A percentile compares a stretch with the other conserved stretches of the same genome.
Conservation (phyloP, 2,329 filamentous ascomycete genomes). For the Colletotrichum tabaci region DNA sequence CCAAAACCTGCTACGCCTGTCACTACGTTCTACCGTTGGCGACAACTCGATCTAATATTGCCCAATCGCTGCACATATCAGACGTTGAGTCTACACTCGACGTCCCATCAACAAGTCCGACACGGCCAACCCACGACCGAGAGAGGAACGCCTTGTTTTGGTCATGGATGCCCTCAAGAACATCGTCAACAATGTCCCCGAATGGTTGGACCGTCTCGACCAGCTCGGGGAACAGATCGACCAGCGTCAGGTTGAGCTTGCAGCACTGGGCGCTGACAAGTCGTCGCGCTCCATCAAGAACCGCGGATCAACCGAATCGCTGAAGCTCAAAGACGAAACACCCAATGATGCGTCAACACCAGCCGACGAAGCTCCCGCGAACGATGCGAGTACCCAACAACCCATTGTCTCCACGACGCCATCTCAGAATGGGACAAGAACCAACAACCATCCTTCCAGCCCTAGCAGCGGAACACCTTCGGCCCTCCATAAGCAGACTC, state of each 20-base stretch:
- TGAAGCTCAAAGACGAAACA: slow-evolving; percentile 64
- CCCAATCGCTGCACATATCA: slow-evolving; percentile 3
- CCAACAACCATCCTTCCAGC: slow-evolving; percentile 48
- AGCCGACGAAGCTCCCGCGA: slow-evolving; percentile 16
- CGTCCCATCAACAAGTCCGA: slow-evolving; percentile 43
- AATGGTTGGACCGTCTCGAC: slow-evolving; percentile 72
- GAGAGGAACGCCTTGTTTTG: slow-evolving; percentile 53
- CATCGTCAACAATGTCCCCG: slow-evolving; percentile 69
- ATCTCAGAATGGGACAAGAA: slow-evolving; percentile 21
- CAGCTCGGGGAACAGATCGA: slow-evolving; percentile 74
- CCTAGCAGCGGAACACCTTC: slow-evolving; percentile 53
- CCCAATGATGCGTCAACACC: slow-evolving; percentile 12
- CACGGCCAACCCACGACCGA: slow-evolving; percentile 48
- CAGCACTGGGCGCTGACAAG: slow-evolving; percentile 58
- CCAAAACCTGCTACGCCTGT: slow-evolving; percentile 24
- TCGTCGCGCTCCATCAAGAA: slow-evolving; percentile 62
- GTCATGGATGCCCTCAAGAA: slow-evolving; percentile 71
- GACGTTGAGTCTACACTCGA: slow-evolving; percentile 51
- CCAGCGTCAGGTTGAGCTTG: slow-evolving; percentile 73
- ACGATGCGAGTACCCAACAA: not conserved
- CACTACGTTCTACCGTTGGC: slow-evolving; percentile 6
- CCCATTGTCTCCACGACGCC: slow-evolving; percentile 11
- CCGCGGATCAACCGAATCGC: slow-evolving; percentile 68
- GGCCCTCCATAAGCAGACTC: slow-evolving; percentile 57
- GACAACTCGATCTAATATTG: slow-evolving; percentile 5